Conservation (phyloP, 2,329 filamentous ascomycete genomes). For the Pezicula radicicola region DNA sequence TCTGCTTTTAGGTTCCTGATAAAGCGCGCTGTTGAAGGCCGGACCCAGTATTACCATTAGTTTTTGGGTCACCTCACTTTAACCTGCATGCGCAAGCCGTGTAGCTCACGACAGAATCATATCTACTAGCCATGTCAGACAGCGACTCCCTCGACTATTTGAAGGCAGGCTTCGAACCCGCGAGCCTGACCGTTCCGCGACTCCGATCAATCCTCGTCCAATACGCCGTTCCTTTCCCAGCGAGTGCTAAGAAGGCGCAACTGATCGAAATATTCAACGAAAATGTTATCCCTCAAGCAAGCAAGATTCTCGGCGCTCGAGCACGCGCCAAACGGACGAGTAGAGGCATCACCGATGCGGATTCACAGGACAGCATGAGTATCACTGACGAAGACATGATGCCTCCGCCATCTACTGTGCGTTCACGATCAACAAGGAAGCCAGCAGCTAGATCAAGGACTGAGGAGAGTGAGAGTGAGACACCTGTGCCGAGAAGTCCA, state of each 20-base stretch:
- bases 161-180: slow-evolving; percentile 80
- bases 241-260: slow-evolving; percentile 87
- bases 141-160: slow-evolving; percentile 76
- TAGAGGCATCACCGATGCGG: slow-evolving; percentile 73
- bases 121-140: slow-evolving; percentile 49
- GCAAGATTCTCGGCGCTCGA: slow-evolving; percentile 71
- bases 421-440: slow-evolving; percentile 55
- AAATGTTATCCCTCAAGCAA: slow-evolving; percentile 74
- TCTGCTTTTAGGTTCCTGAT: too few relatives aligned
- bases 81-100: too few relatives aligned
- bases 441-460: slow-evolving; percentile 47
- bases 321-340: slow-evolving; percentile 82
- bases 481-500: slow-evolving; percentile 40
- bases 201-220: slow-evolving; percentile 88
- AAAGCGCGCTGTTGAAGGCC: too few relatives aligned
- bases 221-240: slow-evolving; percentile 81
- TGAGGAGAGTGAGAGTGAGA: slow-evolving; percentile 47
- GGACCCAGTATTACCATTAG: too few relatives aligned
- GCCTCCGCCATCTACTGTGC: slow-evolving; percentile 45
- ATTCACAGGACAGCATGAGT: slow-evolving; percentile 62
- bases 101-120: too few relatives aligned
- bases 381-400: slow-evolving; percentile 57
- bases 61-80: neutral
- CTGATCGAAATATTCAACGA: slow-evolving; percentile 81
- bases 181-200: slow-evolving; percentile 78